Percentiles rank a stretch among this genome's conserved stretches.
These are phyloP conservation scores for Monilinia polystroma DNA, from an alignment of 2,329 filamentous ascomycete species.

Conservation along the genomic window DNA sequence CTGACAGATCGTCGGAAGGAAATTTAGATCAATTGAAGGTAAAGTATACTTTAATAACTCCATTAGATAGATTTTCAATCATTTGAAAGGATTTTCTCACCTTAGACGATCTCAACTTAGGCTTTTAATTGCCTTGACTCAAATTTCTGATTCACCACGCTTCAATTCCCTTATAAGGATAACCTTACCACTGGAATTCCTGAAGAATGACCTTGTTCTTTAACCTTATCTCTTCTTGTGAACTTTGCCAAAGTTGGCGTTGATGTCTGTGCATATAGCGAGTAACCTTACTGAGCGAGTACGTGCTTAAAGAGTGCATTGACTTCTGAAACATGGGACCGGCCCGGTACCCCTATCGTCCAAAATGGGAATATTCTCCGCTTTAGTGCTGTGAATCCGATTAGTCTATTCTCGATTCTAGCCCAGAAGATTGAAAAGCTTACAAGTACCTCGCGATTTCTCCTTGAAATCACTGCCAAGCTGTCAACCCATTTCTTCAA, in stretches of 20 bases:
- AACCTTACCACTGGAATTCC: too few species aligned
- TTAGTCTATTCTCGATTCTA: neutral
- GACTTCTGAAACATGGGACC: slow-evolving; percentile 3
- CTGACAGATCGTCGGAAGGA: neutral
- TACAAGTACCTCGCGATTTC: neutral
- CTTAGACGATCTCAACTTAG: neutral
- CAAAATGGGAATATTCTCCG: neutral
- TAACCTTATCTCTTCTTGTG: neutral
- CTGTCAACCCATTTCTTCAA: slow-evolving; percentile 11
- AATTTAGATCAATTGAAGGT: neutral
- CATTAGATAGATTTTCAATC: neutral
- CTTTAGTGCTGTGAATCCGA: neutral
- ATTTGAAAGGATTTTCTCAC: neutral
- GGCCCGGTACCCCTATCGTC: neutral
- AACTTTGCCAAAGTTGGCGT: neutral
- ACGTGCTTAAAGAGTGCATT: neutral
- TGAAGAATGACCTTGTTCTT: too few species aligned
- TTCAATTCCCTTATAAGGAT: too few species aligned
- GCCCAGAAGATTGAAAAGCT: neutral
- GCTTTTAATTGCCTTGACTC: neutral
- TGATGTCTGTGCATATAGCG: slow-evolving; percentile 9
- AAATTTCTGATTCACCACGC: neutral
- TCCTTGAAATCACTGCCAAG: slow-evolving; percentile 4
- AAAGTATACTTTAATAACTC: neutral
- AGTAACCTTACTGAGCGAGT: too few species aligned